These are phyloP conservation scores for Penicillium digitatum DNA, from an alignment of 2,329 filamentous ascomycete species.

Conservation along the genomic window DNA sequence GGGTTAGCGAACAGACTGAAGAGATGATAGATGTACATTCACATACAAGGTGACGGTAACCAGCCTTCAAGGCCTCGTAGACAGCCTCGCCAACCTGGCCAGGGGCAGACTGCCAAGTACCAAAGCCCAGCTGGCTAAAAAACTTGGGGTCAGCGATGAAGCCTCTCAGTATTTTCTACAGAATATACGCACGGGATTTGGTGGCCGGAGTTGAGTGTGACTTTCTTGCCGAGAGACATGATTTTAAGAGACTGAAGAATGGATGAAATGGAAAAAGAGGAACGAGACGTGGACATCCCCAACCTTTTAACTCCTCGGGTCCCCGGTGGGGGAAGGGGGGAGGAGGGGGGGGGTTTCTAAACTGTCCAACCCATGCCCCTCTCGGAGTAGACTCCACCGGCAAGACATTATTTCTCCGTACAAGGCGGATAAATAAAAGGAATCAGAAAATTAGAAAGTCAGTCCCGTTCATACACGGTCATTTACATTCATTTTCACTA, in stretches of 20 bases:
- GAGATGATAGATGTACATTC: neutral
- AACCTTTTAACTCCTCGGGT: conserved; percentile 12
- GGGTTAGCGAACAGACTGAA: conserved; percentile 10
- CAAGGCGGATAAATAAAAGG: no score
- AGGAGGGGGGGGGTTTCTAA: conserved; percentile 8
- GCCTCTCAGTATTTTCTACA: neutral
- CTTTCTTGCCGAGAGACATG: conserved; percentile 43
- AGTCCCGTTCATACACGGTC: no score
- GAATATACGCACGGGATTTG: conserved; percentile 36
- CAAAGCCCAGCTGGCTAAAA: conserved; percentile 38
- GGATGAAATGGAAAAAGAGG: neutral
- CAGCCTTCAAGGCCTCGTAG: conserved; percentile 39
- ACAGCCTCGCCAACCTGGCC: conserved; percentile 40
- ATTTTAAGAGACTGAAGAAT: conserved; percentile 1
- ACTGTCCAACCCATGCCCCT: conserved; percentile 14
- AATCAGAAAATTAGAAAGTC: no score
- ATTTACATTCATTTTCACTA: neutral
- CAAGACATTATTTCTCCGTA: neutral
- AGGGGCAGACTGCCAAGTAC: conserved; percentile 41
- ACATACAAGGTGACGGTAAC: conserved; percentile 40
- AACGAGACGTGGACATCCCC: conserved; percentile 3
- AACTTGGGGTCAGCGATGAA: neutral
- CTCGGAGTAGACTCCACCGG: conserved; percentile 24
- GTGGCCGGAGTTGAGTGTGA: conserved; percentile 37
- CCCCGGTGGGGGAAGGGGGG: conserved; percentile 15